These are phyloP conservation scores for Yamadazyma friedrichii DNA, from an alignment of 1,139 yeast species.

Conservation along the genomic window DNA sequence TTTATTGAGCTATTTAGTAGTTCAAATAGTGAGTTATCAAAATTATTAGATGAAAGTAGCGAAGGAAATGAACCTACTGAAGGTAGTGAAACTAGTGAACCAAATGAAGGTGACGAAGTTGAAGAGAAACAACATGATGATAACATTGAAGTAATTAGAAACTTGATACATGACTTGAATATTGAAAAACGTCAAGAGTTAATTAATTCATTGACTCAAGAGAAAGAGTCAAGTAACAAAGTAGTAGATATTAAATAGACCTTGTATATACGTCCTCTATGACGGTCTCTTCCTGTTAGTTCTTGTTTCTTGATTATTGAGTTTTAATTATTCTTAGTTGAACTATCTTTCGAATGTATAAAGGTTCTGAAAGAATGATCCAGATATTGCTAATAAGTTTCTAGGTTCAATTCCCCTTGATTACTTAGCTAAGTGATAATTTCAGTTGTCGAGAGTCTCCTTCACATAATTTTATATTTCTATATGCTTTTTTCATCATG, in stretches of 20 bases:
- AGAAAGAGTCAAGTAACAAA: constrained; percentile 6
- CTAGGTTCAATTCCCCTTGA: not conserved
- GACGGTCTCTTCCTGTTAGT: too few species aligned
- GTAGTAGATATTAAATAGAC: constrained; percentile 2
- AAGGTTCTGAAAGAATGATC: too few species aligned
- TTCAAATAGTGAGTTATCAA: constrained; percentile 44
- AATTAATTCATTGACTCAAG: constrained; percentile 26
- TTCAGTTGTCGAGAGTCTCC: too few species aligned
- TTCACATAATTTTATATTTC: too few species aligned
- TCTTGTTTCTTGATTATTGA: not conserved
- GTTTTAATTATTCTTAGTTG: not conserved
- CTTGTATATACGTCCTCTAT: constrained; percentile 2
- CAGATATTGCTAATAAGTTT: too few species aligned
- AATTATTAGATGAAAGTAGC: constrained; percentile 34
- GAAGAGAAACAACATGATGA: constrained; percentile 13
- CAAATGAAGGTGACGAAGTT: constrained; percentile 18
- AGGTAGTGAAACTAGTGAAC: not conserved
- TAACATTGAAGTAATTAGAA: constrained; percentile 27
- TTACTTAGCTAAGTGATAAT: too few species aligned
- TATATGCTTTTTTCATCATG: too few species aligned
- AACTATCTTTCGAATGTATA: too few species aligned
- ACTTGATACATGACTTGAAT: constrained; percentile 41
- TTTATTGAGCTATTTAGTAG: constrained; percentile 44
- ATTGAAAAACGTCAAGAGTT: constrained; percentile 32
- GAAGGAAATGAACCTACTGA: not conserved